Conservation (phyloP, 192 early-diverging fungal species). For the Chytriomyces sp. region DNA sequence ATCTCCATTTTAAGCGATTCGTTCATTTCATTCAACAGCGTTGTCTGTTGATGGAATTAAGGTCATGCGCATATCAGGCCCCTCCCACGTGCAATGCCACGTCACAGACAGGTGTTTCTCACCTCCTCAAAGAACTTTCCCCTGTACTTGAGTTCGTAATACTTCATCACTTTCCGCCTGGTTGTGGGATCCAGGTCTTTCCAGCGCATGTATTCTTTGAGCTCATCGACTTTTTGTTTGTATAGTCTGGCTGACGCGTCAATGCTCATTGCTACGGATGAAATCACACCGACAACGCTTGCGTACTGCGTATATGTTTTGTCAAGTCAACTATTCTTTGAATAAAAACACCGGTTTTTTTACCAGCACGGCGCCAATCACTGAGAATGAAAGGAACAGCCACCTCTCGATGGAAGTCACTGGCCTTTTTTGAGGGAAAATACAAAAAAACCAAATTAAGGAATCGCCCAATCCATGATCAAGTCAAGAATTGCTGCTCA, state of each 20-base stretch:
- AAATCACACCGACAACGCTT: slow-evolving; percentile 29
- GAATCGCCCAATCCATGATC: not conserved
- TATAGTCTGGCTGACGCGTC: slow-evolving; percentile 34
- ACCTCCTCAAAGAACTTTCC: slow-evolving; percentile 40
- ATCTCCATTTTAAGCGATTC: slow-evolving; percentile 35
- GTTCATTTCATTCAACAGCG: slow-evolving; percentile 31
- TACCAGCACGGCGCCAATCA: slow-evolving; percentile 16
- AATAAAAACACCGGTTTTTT: too few species aligned
- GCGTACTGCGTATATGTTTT: too few species aligned
- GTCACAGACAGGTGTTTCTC: slow-evolving; percentile 2
- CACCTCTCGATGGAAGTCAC: not conserved
- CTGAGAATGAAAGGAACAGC: not conserved
- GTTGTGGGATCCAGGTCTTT: slow-evolving; percentile 15
- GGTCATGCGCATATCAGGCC: too few species aligned
- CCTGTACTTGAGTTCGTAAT: slow-evolving; percentile 39
- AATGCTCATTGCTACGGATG: slow-evolving; percentile 24
- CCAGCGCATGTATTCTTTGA: slow-evolving; percentile 41
- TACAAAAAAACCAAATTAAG: not conserved
- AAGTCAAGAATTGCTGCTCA: too few species aligned
- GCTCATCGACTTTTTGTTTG: slow-evolving; percentile 44
- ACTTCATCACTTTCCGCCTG: slow-evolving; percentile 28
- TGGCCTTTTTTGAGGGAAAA: too few species aligned
- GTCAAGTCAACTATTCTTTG: too few species aligned
- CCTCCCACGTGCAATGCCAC: too few species aligned
- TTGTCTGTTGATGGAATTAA: too few species aligned